Conservation (phyloP, 148 eudicot species). For the Chenopodium suecicum region DNA sequence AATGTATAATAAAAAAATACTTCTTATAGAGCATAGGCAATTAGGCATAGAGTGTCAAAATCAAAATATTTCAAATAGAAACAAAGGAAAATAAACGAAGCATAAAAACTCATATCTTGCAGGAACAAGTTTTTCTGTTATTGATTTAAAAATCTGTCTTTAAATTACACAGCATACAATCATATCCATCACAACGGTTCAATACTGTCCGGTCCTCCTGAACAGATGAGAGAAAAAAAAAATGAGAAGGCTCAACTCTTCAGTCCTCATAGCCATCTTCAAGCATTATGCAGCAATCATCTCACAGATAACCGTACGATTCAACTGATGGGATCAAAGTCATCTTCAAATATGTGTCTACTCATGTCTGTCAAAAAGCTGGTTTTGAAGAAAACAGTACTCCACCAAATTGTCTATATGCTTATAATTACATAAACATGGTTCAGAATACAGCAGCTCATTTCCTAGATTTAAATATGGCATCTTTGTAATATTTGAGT, state of each 20-base stretch:
- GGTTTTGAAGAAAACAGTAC: neutral
- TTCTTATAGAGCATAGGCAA: too few species aligned
- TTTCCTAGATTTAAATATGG: conserved; percentile 49
- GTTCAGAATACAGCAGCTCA: neutral
- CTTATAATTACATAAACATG: neutral
- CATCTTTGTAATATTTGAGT: conserved; percentile 73
- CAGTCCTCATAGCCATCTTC: neutral
- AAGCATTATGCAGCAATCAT: conserved; percentile 5
- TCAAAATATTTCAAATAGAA: too few species aligned
- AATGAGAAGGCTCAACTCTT: neutral
- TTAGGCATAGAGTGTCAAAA: too few species aligned
- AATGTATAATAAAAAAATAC: too few species aligned
- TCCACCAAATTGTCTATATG: neutral
- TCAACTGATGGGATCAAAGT: neutral
- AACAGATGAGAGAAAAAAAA: too few species aligned
- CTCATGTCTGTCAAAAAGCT: neutral
- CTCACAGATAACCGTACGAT: neutral
- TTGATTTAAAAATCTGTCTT: neutral
- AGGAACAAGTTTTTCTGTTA: too few species aligned
- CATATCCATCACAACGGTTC: neutral
- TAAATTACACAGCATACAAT: neutral
- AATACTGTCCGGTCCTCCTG: too few species aligned
- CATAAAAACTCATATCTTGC: neutral
- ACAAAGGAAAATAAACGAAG: too few species aligned
- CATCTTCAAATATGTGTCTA: conserved; percentile 1